Conservation (phyloP, 176 grass and related monocot species). For the Lolium multiflorum region DNA sequence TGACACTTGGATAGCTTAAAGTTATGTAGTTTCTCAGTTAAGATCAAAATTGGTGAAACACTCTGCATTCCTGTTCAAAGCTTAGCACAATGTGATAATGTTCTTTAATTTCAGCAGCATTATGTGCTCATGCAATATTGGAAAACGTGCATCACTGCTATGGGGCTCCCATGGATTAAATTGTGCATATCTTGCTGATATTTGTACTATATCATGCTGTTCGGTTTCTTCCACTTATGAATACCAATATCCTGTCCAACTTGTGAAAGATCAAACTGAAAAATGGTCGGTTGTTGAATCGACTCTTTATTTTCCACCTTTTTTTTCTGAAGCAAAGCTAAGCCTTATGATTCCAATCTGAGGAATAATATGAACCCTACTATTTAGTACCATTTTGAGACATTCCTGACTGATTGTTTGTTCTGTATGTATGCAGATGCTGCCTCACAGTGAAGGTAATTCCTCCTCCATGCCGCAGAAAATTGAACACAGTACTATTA, state of each 20-base stretch:
- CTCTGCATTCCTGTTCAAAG: neutral
- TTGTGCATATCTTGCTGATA: neutral
- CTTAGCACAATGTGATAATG: neutral
- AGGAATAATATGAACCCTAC: neutral
- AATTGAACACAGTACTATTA: neutral
- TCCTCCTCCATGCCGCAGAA: neutral
- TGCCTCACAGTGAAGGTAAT: conserved; percentile 98
- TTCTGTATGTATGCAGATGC: conserved; percentile 57
- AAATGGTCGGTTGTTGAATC: neutral
- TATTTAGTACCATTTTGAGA: neutral
- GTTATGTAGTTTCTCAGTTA: neutral
- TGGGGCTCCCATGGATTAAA: neutral
- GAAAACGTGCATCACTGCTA: neutral
- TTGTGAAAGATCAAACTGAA: neutral
- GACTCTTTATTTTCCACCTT: neutral
- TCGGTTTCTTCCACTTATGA: neutral
- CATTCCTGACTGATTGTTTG: conserved; percentile 34
- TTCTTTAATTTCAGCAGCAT: neutral
- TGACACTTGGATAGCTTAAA: neutral
- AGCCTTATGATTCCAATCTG: too few relatives aligned
- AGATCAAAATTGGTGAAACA: neutral
- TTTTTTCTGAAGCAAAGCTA: neutral
- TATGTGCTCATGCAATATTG: neutral
- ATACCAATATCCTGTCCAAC: neutral
- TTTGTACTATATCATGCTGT: neutral